These are phyloP conservation scores for Coemansia sp. DNA, from an alignment of 192 early-diverging fungal species.

Conservation along the genomic window DNA sequence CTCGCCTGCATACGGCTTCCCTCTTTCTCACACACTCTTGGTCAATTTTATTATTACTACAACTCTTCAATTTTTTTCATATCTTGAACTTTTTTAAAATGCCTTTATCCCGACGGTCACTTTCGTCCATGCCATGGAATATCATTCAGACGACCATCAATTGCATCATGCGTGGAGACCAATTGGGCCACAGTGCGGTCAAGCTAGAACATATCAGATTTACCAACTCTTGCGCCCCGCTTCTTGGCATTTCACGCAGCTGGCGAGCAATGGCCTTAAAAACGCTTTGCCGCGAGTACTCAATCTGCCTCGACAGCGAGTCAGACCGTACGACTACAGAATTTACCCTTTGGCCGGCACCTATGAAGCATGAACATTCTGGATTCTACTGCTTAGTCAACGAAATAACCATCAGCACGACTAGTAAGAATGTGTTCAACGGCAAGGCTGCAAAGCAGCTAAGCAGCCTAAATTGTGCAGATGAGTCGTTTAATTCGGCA, in stretches of 20 bases:
- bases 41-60: too few species aligned
- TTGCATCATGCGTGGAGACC: neutral
- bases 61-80: neutral
- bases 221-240: neutral
- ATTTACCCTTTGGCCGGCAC: neutral
- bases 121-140: neutral
- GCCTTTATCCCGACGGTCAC: neutral
- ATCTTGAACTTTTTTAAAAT: neutral
- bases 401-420: neutral
- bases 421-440: neutral
- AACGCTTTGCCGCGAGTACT: neutral
- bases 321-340: neutral
- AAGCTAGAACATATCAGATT: neutral
- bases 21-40: too few species aligned
- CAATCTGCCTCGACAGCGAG: neutral
- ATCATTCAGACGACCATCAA: slow-evolving; percentile 1
- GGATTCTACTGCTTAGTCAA: neutral
- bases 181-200: neutral
- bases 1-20: too few species aligned
- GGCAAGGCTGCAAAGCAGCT: neutral
- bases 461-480: neutral
- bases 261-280: slow-evolving; percentile 6
- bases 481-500: neutral
- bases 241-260: slow-evolving; percentile 1
- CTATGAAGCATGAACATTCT: neutral